These are phyloP conservation scores for Pythium brassicae DNA, from an alignment of 352 stramenopile genomes.

Conservation along the genomic window DNA sequence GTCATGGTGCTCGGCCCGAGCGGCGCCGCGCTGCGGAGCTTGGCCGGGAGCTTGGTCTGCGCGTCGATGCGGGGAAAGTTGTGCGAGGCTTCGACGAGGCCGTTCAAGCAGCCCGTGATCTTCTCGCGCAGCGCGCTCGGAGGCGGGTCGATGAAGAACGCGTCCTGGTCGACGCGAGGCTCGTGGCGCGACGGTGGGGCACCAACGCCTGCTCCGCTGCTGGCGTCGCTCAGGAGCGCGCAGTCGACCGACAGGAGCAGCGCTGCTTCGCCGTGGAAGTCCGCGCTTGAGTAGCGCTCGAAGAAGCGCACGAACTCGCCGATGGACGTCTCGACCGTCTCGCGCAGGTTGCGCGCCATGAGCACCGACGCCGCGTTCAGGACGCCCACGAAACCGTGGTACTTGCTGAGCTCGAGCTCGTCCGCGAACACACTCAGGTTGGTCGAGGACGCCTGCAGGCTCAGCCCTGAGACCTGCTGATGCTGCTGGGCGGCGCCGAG, in stretches of 20 bases:
- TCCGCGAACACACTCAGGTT: slow-evolving; percentile 11
- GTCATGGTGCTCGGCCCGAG: slow-evolving; percentile 84
- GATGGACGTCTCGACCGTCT: slow-evolving; percentile 83
- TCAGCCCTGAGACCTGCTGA: background rate
- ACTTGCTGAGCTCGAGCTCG: slow-evolving; percentile 40
- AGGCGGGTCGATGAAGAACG: slow-evolving; percentile 63
- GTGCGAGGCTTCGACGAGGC: slow-evolving; percentile 79
- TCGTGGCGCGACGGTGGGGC: background rate
- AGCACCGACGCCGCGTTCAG: slow-evolving; percentile 82
- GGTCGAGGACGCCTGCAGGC: slow-evolving; percentile 1
- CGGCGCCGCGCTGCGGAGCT: slow-evolving; percentile 48
- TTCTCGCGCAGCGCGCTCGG: slow-evolving; percentile 52
- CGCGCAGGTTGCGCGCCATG: slow-evolving; percentile 88
- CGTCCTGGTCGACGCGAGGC: slow-evolving; percentile 18
- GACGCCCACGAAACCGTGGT: slow-evolving; percentile 59
- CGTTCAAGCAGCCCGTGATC: slow-evolving; percentile 52
- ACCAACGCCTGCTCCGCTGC: slow-evolving; percentile 12
- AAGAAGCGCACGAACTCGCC: slow-evolving; percentile 71
- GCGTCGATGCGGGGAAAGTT: slow-evolving; percentile 88
- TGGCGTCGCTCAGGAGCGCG: slow-evolving; percentile 6
- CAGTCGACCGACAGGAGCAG: slow-evolving; percentile 64
- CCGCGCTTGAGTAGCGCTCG: slow-evolving; percentile 48
- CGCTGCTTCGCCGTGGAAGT: slow-evolving; percentile 52
- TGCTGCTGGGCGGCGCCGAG: background rate
- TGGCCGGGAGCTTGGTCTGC: slow-evolving; percentile 66